A percentile compares a stretch with the other conserved stretches of the same genome.
Evolutionary conservation across 345 rosid genomes (phyloP).

Genomic region (Aethionema arabicum): DNA sequence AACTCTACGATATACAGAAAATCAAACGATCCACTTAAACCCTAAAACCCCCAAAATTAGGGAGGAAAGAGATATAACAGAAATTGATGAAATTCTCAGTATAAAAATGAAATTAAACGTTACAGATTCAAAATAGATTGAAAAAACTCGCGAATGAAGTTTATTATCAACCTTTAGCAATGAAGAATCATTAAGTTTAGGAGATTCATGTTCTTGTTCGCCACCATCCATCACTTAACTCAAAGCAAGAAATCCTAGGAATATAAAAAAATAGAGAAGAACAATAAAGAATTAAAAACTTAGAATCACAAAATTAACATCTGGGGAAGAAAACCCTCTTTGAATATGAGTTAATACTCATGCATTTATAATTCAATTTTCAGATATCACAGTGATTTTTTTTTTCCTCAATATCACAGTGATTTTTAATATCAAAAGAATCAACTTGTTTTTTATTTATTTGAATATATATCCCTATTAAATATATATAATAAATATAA

Average conservation of each 20-base stretch:
- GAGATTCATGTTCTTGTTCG: conserved; percentile 20
- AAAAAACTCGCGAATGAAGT: not conserved
- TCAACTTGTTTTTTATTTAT: too few species aligned
- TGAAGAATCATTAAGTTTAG: conserved; percentile 3
- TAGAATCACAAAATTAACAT: too few species aligned
- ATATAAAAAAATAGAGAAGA: conserved; percentile 17
- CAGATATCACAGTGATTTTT: too few species aligned
- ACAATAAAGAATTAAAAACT: too few species aligned
- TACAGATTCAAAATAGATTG: not conserved
- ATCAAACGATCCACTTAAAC: conserved; percentile 13
- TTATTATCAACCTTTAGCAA: conserved; percentile 11
- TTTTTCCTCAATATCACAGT: too few species aligned
- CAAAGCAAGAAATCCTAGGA: not conserved
- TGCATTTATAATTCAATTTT: too few species aligned
- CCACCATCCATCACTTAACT: conserved; percentile 27
- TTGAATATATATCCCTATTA: too few species aligned
- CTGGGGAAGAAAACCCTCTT: too few species aligned
- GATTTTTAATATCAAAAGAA: too few species aligned
- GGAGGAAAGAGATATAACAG: not conserved
- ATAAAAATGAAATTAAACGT: not conserved
- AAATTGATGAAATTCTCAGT: conserved; percentile 11
- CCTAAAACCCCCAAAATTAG: conserved; percentile 26
- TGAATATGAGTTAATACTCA: too few species aligned
- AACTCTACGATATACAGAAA: not conserved
- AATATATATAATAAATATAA: too few species aligned